Base-by-base conservation (phyloP, 805 yeast species). In the Candida tammaniensis region DNA sequence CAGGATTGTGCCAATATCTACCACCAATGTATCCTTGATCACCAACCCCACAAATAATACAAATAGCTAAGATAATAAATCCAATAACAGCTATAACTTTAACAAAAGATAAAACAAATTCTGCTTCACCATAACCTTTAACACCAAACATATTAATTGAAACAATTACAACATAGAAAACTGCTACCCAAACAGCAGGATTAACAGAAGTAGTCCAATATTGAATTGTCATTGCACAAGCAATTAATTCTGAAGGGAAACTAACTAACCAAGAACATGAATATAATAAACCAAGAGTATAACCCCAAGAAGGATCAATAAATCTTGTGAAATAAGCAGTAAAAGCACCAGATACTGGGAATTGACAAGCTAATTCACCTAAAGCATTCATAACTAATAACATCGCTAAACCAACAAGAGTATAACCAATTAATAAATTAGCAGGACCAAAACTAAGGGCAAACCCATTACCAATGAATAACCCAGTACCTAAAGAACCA, bases 401-500 rank as follows among this genome's bases (percentile, higher is more conserved):
- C 27, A 81, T 67, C 60, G 77, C 68, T 9, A 66, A 47, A 20
- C 82, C 82, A 43, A 78, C 73, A 40, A 80, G 51, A 3, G 66
- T 54, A 50, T 74, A 78, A n/a, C 81, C 83, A 27, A 80, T 64
- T 9, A 79, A 60, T 21, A 42, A 65, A 17, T 62, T 51, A 1
- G 60, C 71, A 6, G 72, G 72, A 11, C 72, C 72, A 29, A 61
- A 70, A 17, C 49, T 43, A 42, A 66, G 53, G 2, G 65, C 63
- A 32, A 63, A 60, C 30, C 78, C 78, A 22, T 70, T 58, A 24
- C 74, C 73, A 24, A 68, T 59, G 46, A 72, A 68, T 34, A 72
- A 55, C 30, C 77, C 78, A n/a, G 86, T 78, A 55, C 88, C 86
- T 43, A 81, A 78, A 40, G 80, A 72, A 47, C 86, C 85, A 42